Conservation (phyloP, 176 grass and related monocot genomes). For the Panicum miliaceum region DNA sequence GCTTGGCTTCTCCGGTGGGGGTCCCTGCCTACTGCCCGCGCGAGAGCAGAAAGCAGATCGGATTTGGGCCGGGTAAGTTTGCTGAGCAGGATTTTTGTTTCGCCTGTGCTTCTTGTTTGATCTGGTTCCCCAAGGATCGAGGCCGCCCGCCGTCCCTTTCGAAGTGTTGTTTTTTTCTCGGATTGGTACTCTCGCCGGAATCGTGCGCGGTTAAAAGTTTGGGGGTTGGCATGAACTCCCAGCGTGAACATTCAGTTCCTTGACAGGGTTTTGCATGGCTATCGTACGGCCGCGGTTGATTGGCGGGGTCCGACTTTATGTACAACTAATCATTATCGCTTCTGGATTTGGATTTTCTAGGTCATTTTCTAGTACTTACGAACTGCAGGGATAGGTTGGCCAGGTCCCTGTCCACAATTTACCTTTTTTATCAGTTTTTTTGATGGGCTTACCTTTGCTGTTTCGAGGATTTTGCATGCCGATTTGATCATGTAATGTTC, state of each 20-base stretch:
- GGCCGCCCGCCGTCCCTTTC: slow-evolving; percentile 14
- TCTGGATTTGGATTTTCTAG: slow-evolving; percentile 27
- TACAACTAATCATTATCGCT: slow-evolving; percentile 33
- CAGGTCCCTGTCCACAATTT: slow-evolving; percentile 52
- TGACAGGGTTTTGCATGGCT: slow-evolving; percentile 45
- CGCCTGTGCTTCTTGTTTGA: neutral
- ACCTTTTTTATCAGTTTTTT: slow-evolving; percentile 44
- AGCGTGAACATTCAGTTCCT: slow-evolving; percentile 21
- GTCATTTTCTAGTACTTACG: slow-evolving; percentile 51
- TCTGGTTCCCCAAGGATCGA: slow-evolving; percentile 21
- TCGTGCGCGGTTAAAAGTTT: neutral
- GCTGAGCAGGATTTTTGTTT: neutral
- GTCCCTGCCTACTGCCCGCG: slow-evolving; percentile 20
- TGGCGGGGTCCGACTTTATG: slow-evolving; percentile 44
- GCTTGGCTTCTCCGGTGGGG: slow-evolving; percentile 33
- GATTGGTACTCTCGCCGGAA: slow-evolving; percentile 16
- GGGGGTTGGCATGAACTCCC: neutral
- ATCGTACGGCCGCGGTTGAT: slow-evolving; percentile 12
- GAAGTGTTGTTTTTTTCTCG: slow-evolving; percentile 20
- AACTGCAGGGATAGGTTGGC: slow-evolving; percentile 43
- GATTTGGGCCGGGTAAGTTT: slow-evolving; percentile 37
- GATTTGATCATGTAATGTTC: slow-evolving; percentile 27
- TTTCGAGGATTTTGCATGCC: slow-evolving; percentile 29
- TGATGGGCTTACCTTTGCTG: slow-evolving; percentile 21
- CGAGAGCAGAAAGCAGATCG: slow-evolving; percentile 26